Percentiles rank a stretch among this genome's conserved stretches.
Evolutionary conservation across 139 green algal genomes (phyloP).

Genomic region (Chlamydomonas sp.): DNA sequence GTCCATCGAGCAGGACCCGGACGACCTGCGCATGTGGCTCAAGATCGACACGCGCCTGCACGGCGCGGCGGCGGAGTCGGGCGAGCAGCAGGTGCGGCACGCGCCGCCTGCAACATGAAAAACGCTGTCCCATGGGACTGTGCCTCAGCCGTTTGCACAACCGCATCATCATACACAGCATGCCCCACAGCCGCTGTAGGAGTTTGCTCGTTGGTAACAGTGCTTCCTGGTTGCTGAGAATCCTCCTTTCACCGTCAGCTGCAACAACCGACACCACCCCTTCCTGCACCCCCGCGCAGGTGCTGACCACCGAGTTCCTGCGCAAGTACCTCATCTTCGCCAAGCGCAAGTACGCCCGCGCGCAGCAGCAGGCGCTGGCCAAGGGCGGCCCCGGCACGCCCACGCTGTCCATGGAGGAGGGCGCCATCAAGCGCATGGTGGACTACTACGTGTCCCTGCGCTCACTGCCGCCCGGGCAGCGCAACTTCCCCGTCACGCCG

Average conservation of each 20-base stretch:
- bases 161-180: too few species aligned
- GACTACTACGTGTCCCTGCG: conserved; percentile 90
- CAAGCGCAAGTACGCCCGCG: conserved; percentile 48
- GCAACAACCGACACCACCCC: too few species aligned
- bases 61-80: conserved; percentile 48
- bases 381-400: conserved; percentile 14
- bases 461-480: conserved; percentile 17
- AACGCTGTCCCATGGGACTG: too few species aligned
- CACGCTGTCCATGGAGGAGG: conserved; percentile 39
- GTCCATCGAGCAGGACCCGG: conserved; percentile 27
- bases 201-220: too few species aligned
- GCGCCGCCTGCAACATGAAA: too few species aligned
- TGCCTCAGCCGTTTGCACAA: too few species aligned
- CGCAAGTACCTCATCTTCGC: conserved; percentile 82
- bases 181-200: too few species aligned
- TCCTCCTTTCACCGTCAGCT: too few species aligned
- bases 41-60: conserved; percentile 85
- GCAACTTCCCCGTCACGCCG: conserved; percentile 79
- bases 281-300: conserved; percentile 35
- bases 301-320: conserved; percentile 76
- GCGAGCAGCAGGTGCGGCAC: conserved; percentile 20
- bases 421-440: conserved; percentile 74
- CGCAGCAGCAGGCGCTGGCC: conserved; percentile 17
- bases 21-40: conserved; percentile 62
- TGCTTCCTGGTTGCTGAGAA: too few species aligned